Conservation (phyloP, 1,284 basidiomycete genomes). For the Cryptococcus sp. region DNA sequence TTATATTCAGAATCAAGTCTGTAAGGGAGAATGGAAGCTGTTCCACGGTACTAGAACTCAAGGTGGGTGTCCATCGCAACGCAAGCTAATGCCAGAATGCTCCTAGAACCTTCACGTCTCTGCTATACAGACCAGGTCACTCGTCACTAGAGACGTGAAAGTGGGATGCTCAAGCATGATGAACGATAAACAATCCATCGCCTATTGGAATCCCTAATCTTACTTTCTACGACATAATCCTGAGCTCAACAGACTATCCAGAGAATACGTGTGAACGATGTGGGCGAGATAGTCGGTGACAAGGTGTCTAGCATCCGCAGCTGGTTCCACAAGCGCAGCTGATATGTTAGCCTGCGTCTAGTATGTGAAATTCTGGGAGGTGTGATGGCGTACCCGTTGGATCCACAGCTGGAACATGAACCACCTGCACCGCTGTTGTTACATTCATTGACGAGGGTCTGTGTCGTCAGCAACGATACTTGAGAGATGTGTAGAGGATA, state of each 20-base stretch:
- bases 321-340: not conserved
- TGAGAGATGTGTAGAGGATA: too few relatives aligned
- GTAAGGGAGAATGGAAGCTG: slow-evolving; percentile 1
- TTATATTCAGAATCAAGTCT: not conserved
- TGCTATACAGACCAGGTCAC: not conserved
- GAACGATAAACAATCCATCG: too few relatives aligned
- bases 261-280: too few relatives aligned
- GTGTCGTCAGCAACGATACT: not conserved
- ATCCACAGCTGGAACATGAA: not conserved
- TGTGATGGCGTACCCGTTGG: not conserved
- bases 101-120: not conserved
- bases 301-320: slow-evolving; percentile 9
- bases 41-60: slow-evolving; percentile 8
- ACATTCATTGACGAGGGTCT: not conserved
- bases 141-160: too few relatives aligned
- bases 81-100: slow-evolving; percentile 5
- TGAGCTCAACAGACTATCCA: too few relatives aligned
- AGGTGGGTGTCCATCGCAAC: slow-evolving; percentile 1
- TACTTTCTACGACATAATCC: too few relatives aligned
- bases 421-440: not conserved
- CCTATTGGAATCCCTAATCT: too few relatives aligned
- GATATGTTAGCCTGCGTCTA: not conserved
- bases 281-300: too few relatives aligned
- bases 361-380: not conserved
- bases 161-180: too few relatives aligned